Evolutionary conservation across 1,284 basidiomycete species (phyloP).

Genomic region (Ceratobasidium sp.): DNA sequence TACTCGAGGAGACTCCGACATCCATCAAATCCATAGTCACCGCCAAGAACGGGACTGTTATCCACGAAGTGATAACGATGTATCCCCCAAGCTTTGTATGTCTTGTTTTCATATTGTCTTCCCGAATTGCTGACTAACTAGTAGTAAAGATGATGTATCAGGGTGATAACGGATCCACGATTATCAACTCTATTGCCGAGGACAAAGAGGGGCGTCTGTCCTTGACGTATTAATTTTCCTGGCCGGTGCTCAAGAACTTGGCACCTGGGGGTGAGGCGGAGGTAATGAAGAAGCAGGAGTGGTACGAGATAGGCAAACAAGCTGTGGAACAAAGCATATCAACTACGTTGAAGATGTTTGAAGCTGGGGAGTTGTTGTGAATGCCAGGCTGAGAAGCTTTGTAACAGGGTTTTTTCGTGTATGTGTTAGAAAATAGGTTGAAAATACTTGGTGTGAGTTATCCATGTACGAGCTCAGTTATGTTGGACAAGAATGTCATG

Average conservation of each 20-base stretch:
- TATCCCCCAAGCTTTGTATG: conserved; percentile 22
- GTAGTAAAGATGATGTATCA: conserved; percentile 9
- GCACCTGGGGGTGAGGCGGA: background rate
- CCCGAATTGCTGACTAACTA: background rate
- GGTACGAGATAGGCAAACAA: background rate
- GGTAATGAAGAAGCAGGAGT: background rate
- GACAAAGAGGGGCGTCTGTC: background rate
- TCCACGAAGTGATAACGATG: background rate
- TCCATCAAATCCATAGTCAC: conserved; percentile 14
- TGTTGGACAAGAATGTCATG: no score
- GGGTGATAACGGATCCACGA: background rate
- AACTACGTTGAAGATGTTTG: conserved; percentile 27
- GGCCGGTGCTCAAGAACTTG: background rate
- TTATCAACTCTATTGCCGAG: conserved; percentile 22
- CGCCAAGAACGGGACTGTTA: background rate
- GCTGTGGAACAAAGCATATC: conserved; percentile 15
- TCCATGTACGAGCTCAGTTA: no score
- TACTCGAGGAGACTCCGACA: conserved; percentile 16
- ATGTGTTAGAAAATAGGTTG: no score
- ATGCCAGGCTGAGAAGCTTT: background rate
- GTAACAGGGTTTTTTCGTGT: no score
- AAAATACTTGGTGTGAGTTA: no score
- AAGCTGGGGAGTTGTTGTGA: conserved; percentile 32
- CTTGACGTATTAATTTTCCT: conserved; percentile 30
- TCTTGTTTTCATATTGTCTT: background rate